Evolutionary conservation across 805 yeast species (phyloP), one percentile per base, ranked within the genome.

Genomic region (Saccharomycopsis selenospora): DNA sequence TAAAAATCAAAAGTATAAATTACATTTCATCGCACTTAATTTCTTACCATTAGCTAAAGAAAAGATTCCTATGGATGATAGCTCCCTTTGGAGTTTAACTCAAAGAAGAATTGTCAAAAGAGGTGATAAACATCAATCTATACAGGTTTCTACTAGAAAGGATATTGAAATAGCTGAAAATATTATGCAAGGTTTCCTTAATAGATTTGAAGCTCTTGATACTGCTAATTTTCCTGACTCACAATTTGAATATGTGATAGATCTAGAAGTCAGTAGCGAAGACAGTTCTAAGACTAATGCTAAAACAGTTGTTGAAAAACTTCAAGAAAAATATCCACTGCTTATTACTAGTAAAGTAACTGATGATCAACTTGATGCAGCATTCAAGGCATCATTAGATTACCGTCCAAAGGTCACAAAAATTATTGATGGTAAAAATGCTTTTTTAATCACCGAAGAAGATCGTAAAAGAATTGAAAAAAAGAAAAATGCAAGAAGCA

Each of bases 61-160:
- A 13, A n/a, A 29, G 4, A 49, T 53, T 3, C 57, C 60, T 38
- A 45, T 64, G 23, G 60, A 62, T n/a, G 57, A 64, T 11, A 52
- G 60, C 1, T 56, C 63, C 3, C 56, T 80, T 1, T 75, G 78
- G 74, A 56, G 68, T 2, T 51, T 79, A 0, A 85, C 96, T 0
- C 63, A 67, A 6, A 61, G 67, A 0, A 71, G 97, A 48, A 83
- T 91, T 0, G 43, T 70, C 4, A 59, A 60, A 2, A 73, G 99
- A 56, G 97, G 96, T 2, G 89, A 89, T 59, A 83, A 85, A 54
- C 99, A 93, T 61, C 96, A 85, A 61, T 79, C 90, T 1, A 85
- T 93, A 33, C 79, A 82, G 55, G 71, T 69, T 3, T 14, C 28
- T 24, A 25, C 13, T 20, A 61, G 59, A 0, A 58, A 64, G 2